phyloP scores from a whole-genome alignment of 345 rosid species.

The Linum usitatissimum region DNA sequence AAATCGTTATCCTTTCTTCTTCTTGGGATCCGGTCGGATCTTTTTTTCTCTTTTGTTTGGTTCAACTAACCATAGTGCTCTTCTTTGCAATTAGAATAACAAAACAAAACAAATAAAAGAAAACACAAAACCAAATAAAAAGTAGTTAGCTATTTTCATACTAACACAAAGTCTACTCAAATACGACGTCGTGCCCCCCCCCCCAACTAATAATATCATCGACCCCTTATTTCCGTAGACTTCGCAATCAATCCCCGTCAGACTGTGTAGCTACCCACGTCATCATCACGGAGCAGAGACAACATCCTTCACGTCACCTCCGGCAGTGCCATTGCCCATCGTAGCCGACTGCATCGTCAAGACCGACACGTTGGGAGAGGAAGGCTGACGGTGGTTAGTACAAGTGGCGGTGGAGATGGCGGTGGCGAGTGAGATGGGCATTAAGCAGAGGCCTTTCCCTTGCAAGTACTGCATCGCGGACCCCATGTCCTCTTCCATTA shows the following conservation, averaged over 20 bases:
- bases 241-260: not conserved
- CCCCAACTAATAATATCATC: not conserved
- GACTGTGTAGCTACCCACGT: not conserved
- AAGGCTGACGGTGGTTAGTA: not conserved
- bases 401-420: constrained; percentile 73
- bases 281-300: not conserved
- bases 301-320: not conserved
- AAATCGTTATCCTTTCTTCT: not conserved
- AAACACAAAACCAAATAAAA: not conserved
- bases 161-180: not conserved
- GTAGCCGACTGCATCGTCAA: not conserved
- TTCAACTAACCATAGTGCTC: not conserved
- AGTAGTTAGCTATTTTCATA: not conserved
- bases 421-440: constrained; percentile 92
- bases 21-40: not conserved
- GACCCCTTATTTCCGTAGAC: not conserved
- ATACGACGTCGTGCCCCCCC: not conserved
- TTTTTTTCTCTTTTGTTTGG: not conserved
- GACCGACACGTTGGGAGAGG: not conserved
- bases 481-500: constrained; percentile 98
- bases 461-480: constrained; percentile 97
- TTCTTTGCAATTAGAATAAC: not conserved
- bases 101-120: no score
- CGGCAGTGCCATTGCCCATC: not conserved
- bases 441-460: constrained; percentile 90